Conservation (phyloP, 1,139 yeast genomes). For the Nakaseomyces sp. region DNA sequence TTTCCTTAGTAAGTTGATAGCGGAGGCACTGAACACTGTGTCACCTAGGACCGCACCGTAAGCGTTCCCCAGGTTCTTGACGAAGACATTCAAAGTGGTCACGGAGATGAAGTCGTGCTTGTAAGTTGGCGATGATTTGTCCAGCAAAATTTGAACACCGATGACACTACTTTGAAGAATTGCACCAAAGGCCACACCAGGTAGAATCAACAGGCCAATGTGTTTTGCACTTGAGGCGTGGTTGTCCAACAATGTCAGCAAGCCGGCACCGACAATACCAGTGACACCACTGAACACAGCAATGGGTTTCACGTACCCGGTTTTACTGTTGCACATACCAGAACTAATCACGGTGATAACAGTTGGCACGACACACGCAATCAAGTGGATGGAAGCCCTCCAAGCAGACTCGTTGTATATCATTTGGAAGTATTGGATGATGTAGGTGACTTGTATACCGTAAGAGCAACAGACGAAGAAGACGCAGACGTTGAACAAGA, state of each 20-base stretch:
- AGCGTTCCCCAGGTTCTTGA: slow-evolving; percentile 7
- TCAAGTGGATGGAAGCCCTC: slow-evolving; percentile 49
- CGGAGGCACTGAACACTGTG: slow-evolving; percentile 11
- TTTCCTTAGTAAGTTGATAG: background rate
- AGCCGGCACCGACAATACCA: slow-evolving; percentile 47
- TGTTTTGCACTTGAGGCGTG: slow-evolving; percentile 34
- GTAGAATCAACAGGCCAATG: slow-evolving; percentile 47
- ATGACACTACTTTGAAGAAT: slow-evolving; percentile 46
- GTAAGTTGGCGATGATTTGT: slow-evolving; percentile 13
- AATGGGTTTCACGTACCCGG: slow-evolving; percentile 43
- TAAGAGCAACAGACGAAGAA: slow-evolving; percentile 16
- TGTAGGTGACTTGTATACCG: slow-evolving; percentile 15
- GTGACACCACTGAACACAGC: slow-evolving; percentile 38
- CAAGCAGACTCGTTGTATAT: slow-evolving; percentile 34
- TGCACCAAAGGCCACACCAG: slow-evolving; percentile 49
- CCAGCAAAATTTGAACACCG: slow-evolving; percentile 40
- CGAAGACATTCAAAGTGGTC: slow-evolving; percentile 13
- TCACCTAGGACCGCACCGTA: slow-evolving; percentile 17
- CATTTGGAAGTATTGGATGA: slow-evolving; percentile 25
- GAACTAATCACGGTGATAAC: slow-evolving; percentile 40
- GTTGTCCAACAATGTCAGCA: slow-evolving; percentile 37
- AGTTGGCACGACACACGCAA: slow-evolving; percentile 48
- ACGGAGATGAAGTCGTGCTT: slow-evolving; percentile 17
- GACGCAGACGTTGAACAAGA: slow-evolving; percentile 16
- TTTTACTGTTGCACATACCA: slow-evolving; percentile 41